Evolutionary conservation across 1,284 basidiomycete species (phyloP).

Genomic region (Melampsora americana): DNA sequence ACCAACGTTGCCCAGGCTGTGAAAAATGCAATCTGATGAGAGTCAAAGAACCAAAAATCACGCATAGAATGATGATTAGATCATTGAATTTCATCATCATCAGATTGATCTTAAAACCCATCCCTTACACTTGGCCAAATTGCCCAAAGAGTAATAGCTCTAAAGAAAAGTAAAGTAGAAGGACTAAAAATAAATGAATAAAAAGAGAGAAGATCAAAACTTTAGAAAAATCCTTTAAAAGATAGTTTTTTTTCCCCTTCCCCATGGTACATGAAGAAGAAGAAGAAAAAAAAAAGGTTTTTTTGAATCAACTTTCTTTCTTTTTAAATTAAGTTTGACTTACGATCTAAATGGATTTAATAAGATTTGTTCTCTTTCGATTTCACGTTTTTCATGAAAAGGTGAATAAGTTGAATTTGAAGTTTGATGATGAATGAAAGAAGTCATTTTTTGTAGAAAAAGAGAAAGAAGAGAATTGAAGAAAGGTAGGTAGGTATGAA

Average conservation of each 20-base stretch:
- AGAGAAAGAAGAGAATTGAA: too few species aligned
- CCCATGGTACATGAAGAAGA: too few species aligned
- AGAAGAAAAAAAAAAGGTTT: not conserved
- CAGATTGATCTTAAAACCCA: not conserved
- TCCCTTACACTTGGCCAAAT: slow-evolving; percentile 30
- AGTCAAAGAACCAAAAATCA: too few species aligned
- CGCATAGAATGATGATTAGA: too few species aligned
- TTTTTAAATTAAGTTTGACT: not conserved
- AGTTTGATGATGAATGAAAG: not conserved
- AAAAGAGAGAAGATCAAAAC: too few species aligned
- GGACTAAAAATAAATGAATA: too few species aligned
- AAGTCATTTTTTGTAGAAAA: not conserved
- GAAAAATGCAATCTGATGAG: not conserved
- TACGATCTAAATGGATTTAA: not conserved
- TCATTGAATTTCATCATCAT: too few species aligned
- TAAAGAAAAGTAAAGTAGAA: slow-evolving; percentile 32
- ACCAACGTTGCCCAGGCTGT: not conserved
- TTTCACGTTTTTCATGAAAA: not conserved
- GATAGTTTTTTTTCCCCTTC: too few species aligned
- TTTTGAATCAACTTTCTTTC: not conserved
- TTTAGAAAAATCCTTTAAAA: too few species aligned
- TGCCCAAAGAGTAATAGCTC: slow-evolving; percentile 29
- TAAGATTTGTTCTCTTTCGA: not conserved
- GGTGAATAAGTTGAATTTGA: not conserved
- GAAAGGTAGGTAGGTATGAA: too few species aligned